Conservation (phyloP, 257 asterid genomes). For the Osmanthus fragrans region DNA sequence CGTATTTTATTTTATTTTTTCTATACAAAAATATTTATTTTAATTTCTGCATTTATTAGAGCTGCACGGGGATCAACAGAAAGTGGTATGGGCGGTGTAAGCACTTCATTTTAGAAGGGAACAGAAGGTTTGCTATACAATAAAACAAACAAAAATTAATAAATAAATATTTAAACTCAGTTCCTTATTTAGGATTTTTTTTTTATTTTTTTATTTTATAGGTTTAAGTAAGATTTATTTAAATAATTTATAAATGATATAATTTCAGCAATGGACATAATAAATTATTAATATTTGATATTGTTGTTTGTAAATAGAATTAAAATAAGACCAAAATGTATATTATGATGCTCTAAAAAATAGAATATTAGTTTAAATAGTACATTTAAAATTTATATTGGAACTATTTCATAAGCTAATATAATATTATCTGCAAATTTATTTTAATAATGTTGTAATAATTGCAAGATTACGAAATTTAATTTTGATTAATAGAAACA, state of each 20-base stretch:
- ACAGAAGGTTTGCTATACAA: constrained; percentile 10
- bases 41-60: neutral
- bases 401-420: neutral
- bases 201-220: no score
- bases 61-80: constrained; percentile 17
- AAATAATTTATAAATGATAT: no score
- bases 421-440: neutral
- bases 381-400: no score
- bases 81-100: neutral
- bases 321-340: no score
- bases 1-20: neutral
- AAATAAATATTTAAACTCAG: no score
- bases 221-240: neutral
- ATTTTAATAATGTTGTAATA: no score
- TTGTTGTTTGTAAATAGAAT: neutral
- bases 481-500: no score
- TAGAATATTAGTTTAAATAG: neutral
- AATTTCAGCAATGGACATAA: no score
- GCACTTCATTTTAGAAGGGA: constrained; percentile 11
- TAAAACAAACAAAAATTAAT: neutral
- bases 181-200: no score
- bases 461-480: no score
- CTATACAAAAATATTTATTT: constrained; percentile 9
- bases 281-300: no score
- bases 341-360: neutral